Conservation (phyloP, 1,284 basidiomycete genomes). For the Pterula multifida region DNA sequence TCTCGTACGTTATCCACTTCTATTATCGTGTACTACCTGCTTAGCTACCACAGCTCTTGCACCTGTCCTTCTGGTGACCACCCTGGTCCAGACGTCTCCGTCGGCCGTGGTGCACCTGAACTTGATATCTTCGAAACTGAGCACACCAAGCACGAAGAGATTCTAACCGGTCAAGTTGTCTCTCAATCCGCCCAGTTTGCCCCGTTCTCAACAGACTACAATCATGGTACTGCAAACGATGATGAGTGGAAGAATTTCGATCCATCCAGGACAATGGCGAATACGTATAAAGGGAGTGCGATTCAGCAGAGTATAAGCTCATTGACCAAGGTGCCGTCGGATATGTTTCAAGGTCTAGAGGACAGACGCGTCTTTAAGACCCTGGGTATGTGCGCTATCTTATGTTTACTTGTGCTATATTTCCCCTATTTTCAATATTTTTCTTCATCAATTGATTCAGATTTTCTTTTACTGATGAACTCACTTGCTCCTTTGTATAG, state of each 20-base stretch:
- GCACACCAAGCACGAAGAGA: conserved; percentile 30
- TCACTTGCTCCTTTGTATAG: conserved; percentile 17
- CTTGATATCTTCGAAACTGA: conserved; percentile 78
- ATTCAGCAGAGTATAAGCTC: conserved; percentile 31
- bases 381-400: conserved; percentile 32
- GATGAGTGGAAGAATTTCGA: conserved; percentile 21
- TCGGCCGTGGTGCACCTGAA: conserved; percentile 68
- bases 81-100: conserved; percentile 28
- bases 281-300: neutral
- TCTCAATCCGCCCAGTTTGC: conserved; percentile 60
- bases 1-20: conserved; percentile 36
- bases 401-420: conserved; percentile 1
- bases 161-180: conserved; percentile 30
- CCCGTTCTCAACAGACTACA: conserved; percentile 50
- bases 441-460: neutral
- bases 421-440: neutral
- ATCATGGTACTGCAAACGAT: conserved; percentile 28
- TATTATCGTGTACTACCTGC: conserved; percentile 16
- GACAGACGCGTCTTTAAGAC: conserved; percentile 29
- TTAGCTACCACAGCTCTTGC: conserved; percentile 20
- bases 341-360: conserved; percentile 39
- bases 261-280: neutral
- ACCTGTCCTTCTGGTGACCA: conserved; percentile 32
- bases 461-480: neutral
- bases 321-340: conserved; percentile 23